phyloP scores from a whole-genome alignment of 495 filamentous ascomycete genomes.

The Xanthoparmelia taractica region DNA sequence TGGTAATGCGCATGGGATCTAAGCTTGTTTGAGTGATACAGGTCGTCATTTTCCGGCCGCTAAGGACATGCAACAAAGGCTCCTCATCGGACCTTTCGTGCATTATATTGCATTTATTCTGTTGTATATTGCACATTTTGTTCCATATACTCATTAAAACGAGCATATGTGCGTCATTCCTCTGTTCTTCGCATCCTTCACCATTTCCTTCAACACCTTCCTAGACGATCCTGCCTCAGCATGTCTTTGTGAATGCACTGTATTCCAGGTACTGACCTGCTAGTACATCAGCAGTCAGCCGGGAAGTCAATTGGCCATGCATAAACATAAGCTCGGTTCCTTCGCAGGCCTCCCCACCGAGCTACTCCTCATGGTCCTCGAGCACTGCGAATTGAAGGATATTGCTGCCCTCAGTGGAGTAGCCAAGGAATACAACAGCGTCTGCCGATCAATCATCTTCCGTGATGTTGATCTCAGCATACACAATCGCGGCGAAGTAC shows the following conservation, averaged over 20 bases:
- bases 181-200: not conserved
- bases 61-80: not conserved
- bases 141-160: not conserved
- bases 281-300: too few relatives aligned
- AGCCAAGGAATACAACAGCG: not conserved
- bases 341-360: not conserved
- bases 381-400: not conserved
- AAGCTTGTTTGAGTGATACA: not conserved
- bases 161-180: too few relatives aligned
- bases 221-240: not conserved
- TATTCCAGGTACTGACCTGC: too few relatives aligned
- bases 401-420: not conserved
- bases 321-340: not conserved
- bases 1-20: not conserved
- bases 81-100: not conserved
- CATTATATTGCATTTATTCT: not conserved
- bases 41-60: not conserved
- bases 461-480: conserved; percentile 12
- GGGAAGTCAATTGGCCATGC: too few relatives aligned
- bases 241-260: not conserved
- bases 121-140: not conserved
- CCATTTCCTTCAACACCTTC: not conserved
- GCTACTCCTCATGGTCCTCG: not conserved
- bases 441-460: conserved; percentile 9
- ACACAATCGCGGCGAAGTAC: not conserved